Evolutionary conservation across 2,329 filamentous ascomycete species (phyloP), one percentile per base, ranked within the genome.

Genomic region (Podosphaera xanthii): DNA sequence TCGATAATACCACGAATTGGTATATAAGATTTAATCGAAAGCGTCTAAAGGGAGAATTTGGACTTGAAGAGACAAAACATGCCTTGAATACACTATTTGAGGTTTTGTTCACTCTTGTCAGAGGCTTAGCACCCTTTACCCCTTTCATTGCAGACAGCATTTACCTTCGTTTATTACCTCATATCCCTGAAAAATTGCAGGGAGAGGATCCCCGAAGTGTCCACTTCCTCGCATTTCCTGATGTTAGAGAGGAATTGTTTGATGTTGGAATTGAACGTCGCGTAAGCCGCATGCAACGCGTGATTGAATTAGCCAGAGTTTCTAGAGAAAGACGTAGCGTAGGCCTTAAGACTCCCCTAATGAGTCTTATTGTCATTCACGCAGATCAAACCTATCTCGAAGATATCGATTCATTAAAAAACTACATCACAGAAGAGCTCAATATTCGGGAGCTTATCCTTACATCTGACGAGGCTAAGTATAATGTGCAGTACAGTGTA

Each of bases 1-100:
- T 96, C 64, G 91, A 96, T 67, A 89, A 94, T 72, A 89, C 87
- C 3, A 96, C 90, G n/a, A 97, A 97, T 72, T 96, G 90, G 90
- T 96, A 96, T 72, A 96, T 96, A 70, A 81, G 89, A 62, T 94
- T 95, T 75, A 96, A 96, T 75, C 80, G 90, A 59, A 86, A 86
- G 71, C 82, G 90, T 59, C 76, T 95, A 64, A 96, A 95, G 80
- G 90, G 90, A 50, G 89, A 94, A 69, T 82, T 87, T 63, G 88
- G 89, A 22, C 72, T 87, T 33, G 79, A 90, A 12, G 92, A 97
- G 69, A 96, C 92, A 9, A 75, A 84, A 57, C 87, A 94, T 67
- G 92, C 91, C 0, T 76, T 98, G 59, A 95, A 97, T 72, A 91
- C 92, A 1, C 79, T 97, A 6, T 96, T 94, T 67, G 89, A 96